Conservation (phyloP, 1,284 basidiomycete genomes). For the Ganoderma lucidum region DNA sequence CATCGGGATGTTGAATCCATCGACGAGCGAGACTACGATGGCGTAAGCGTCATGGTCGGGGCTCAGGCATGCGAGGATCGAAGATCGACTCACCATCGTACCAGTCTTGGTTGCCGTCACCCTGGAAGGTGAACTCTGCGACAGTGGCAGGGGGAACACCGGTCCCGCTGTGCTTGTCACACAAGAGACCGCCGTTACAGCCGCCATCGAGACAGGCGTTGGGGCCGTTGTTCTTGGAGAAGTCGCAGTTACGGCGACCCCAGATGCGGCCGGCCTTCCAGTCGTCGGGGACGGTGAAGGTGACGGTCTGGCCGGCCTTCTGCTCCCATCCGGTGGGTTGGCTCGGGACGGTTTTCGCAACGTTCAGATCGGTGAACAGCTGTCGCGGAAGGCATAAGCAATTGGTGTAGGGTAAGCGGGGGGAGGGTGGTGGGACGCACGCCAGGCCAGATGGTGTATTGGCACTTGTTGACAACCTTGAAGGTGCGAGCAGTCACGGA, state of each 20-base stretch:
- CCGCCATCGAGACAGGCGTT: slow-evolving; percentile 53
- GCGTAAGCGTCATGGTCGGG: neutral
- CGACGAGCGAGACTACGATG: slow-evolving; percentile 47
- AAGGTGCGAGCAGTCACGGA: slow-evolving; percentile 24
- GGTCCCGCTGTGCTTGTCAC: slow-evolving; percentile 49
- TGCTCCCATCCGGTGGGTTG: slow-evolving; percentile 46
- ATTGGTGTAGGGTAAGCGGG: no score
- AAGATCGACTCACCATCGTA: slow-evolving; percentile 47
- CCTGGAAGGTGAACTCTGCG: slow-evolving; percentile 52
- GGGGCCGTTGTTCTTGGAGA: slow-evolving; percentile 48
- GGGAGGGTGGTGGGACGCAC: neutral
- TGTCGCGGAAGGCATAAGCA: slow-evolving; percentile 13
- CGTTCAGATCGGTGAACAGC: slow-evolving; percentile 45
- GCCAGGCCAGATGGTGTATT: slow-evolving; percentile 32
- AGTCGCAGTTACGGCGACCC: slow-evolving; percentile 55
- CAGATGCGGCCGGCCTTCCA: slow-evolving; percentile 51
- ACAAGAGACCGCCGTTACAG: slow-evolving; percentile 56
- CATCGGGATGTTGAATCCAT: slow-evolving; percentile 53
- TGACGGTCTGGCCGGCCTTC: slow-evolving; percentile 38
- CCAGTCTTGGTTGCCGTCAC: slow-evolving; percentile 42
- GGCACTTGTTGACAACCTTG: slow-evolving; percentile 34
- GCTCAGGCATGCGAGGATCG: no score
- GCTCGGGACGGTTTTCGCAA: slow-evolving; percentile 38
- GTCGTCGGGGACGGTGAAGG: slow-evolving; percentile 47
- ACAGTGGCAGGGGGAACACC: slow-evolving; percentile 53